Conservation (phyloP, 2,329 filamentous ascomycete genomes). For the Neonectria ditissima region DNA sequence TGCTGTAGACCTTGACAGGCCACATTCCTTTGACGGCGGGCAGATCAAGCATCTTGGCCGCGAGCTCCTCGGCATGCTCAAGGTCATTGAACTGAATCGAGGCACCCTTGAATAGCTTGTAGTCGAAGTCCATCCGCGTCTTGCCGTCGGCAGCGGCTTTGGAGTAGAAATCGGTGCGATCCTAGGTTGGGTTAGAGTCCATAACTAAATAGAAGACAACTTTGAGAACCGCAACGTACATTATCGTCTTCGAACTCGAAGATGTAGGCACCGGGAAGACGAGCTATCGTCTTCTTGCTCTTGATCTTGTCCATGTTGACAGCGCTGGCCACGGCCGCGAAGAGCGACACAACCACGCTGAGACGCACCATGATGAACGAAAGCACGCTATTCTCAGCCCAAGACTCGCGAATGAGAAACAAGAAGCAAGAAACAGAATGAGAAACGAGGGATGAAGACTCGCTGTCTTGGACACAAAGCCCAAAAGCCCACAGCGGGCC, state of each 20-base stretch:
- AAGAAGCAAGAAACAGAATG: background rate
- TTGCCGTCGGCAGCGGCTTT: conserved; percentile 53
- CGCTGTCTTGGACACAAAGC: conserved; percentile 4
- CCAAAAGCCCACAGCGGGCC: conserved; percentile 1
- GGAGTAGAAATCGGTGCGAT: conserved; percentile 55
- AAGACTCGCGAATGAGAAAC: background rate
- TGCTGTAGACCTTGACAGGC: conserved; percentile 59
- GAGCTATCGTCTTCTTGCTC: conserved; percentile 33
- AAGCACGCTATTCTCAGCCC: background rate
- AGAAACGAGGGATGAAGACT: conserved; percentile 11
- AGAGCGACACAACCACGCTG: conserved; percentile 49
- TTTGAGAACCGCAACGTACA: conserved; percentile 48
- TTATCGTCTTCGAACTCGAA: conserved; percentile 64
- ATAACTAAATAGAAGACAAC: background rate
- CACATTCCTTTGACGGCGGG: conserved; percentile 62
- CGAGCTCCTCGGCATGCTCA: conserved; percentile 57
- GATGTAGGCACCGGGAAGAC: conserved; percentile 63
- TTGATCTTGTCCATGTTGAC: conserved; percentile 41
- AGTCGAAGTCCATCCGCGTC: conserved; percentile 62
- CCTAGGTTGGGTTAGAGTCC: conserved; percentile 44
- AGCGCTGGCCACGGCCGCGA: conserved; percentile 49
- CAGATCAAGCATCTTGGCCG: conserved; percentile 54
- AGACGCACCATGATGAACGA: conserved; percentile 51
- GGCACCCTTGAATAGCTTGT: conserved; percentile 65
- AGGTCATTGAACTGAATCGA: conserved; percentile 65